Percentiles rank a stretch among this genome's conserved stretches.
phyloP scores from a whole-genome alignment of 306 rosid species.

The Glycine latifolia region DNA sequence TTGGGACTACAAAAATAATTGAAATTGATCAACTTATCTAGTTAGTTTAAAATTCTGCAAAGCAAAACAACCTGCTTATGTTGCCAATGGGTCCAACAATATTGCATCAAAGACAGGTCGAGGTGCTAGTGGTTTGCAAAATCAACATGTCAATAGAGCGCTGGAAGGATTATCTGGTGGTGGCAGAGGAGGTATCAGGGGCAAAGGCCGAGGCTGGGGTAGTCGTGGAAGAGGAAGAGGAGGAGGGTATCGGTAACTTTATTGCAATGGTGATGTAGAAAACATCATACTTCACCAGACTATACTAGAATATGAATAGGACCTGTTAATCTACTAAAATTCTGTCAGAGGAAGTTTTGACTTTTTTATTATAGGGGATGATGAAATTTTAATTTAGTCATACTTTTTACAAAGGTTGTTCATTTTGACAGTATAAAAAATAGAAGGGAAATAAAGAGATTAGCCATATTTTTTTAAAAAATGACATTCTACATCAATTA shows the following conservation, averaged over 20 bases:
- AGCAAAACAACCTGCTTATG: constrained; percentile 72
- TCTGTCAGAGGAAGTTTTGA: constrained; percentile 54
- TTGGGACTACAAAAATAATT: constrained; percentile 19
- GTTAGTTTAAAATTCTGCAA: constrained; percentile 50
- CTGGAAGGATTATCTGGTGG: constrained; percentile 81
- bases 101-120: constrained; percentile 74
- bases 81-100: constrained; percentile 68
- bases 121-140: constrained; percentile 72
- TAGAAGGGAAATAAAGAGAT: too few species aligned
- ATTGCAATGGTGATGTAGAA: constrained; percentile 34
- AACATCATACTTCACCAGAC: constrained; percentile 19
- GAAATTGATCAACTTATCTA: constrained; percentile 17
- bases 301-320: constrained; percentile 50
- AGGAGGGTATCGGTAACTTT: constrained; percentile 64
- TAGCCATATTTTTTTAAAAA: too few species aligned
- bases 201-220: constrained; percentile 79
- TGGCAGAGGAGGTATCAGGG: constrained; percentile 69
- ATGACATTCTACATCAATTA: too few species aligned
- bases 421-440: too few species aligned
- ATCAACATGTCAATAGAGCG: constrained; percentile 90
- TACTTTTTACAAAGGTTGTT: constrained; percentile 43
- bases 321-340: constrained; percentile 54
- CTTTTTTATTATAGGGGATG: constrained; percentile 44
- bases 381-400: constrained; percentile 50
- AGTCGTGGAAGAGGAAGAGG: constrained; percentile 82